A percentile compares a stretch with the other conserved stretches of the same genome.
These are phyloP conservation scores for Cochliopodium minus DNA, from an alignment of 208 protist species.

Conservation along the genomic window DNA sequence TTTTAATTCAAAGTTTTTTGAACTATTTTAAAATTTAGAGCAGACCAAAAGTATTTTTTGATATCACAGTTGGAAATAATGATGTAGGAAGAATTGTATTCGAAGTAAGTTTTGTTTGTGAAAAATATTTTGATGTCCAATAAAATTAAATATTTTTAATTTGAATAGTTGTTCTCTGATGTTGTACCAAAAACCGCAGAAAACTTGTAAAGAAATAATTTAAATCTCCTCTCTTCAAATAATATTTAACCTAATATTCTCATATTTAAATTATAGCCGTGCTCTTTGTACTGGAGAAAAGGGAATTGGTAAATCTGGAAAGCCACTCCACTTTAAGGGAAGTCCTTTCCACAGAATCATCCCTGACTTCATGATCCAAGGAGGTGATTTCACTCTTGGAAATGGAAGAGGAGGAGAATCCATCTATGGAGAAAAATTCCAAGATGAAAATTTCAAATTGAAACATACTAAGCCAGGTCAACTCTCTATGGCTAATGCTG, in stretches of 20 bases:
- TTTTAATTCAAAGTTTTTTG: too few species aligned
- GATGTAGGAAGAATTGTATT: slow-evolving; percentile 62
- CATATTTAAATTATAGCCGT: too few species aligned
- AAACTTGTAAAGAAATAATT: slow-evolving; percentile 34
- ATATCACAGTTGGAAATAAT: slow-evolving; percentile 63
- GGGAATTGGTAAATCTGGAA: slow-evolving; percentile 23
- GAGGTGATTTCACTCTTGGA: slow-evolving; percentile 84
- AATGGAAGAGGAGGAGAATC: slow-evolving; percentile 89
- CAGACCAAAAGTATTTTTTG: slow-evolving; percentile 68
- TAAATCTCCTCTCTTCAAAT: neutral
- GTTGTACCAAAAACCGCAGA: slow-evolving; percentile 64
- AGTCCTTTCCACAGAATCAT: slow-evolving; percentile 35
- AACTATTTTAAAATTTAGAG: too few species aligned
- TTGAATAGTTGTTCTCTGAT: slow-evolving; percentile 44
- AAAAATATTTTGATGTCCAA: neutral
- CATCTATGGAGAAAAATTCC: slow-evolving; percentile 72
- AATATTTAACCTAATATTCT: neutral
- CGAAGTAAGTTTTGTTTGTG: slow-evolving; percentile 40
- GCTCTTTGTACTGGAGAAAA: slow-evolving; percentile 25
- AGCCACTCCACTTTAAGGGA: slow-evolving; percentile 47
- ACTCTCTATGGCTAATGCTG: slow-evolving; percentile 33
- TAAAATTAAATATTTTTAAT: neutral
- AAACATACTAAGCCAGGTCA: slow-evolving; percentile 51
- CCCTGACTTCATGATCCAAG: slow-evolving; percentile 81
- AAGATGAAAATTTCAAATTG: slow-evolving; percentile 73